Evolutionary conservation across 768 basidiomycete species (phyloP), one percentile per base, ranked within the genome.

Genomic region (Leccinum obscurum): DNA sequence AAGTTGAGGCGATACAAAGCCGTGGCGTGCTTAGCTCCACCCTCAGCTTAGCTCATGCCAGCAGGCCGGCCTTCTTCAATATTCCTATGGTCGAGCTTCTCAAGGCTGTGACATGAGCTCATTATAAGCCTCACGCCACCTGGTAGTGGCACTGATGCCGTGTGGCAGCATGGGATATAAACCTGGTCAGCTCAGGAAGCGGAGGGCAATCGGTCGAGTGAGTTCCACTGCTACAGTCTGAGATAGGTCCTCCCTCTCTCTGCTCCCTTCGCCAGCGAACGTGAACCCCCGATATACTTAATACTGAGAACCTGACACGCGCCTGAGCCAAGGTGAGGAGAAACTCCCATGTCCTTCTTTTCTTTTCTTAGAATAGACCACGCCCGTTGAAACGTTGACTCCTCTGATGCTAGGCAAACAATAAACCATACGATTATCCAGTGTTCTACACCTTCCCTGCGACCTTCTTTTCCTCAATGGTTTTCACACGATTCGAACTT

Each of bases 101-200:
- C 20, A 60, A 63, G 68, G 68, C 68, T 68, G 68, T 69, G 68
- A 44, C 34, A 46, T 52, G 51, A 41, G 52, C 32, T 65, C 54
- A 62, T 62, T 48, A 48, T 11, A 8, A 60, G 17, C 39, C 39
- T 41, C 35, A 60, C 13, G 64, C 68, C 68, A 66, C 69, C 69
- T 69, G 68, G 60, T 53, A 68, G 61, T 70, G 68, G 68, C 68
- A 53, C 65, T 65, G 66, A 68, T 57, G 24, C 53, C 63, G 63
- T 69, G 68, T 62, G 68, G 68, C 68, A 70, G 61, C 15, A 24
- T 52, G 44, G 66, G 60, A 69, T 70, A 69, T 59, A 69, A 63
- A 48, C 58, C 55, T 46, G 35, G 51, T 24, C 52, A 10, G 52
- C 44, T 58, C 56, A 54, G 32, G 50, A 17, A 30, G 44, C 32